These are phyloP conservation scores for Cryphonectria radicalis DNA, from an alignment of 2,329 filamentous ascomycete genomes.

Conservation along the genomic window DNA sequence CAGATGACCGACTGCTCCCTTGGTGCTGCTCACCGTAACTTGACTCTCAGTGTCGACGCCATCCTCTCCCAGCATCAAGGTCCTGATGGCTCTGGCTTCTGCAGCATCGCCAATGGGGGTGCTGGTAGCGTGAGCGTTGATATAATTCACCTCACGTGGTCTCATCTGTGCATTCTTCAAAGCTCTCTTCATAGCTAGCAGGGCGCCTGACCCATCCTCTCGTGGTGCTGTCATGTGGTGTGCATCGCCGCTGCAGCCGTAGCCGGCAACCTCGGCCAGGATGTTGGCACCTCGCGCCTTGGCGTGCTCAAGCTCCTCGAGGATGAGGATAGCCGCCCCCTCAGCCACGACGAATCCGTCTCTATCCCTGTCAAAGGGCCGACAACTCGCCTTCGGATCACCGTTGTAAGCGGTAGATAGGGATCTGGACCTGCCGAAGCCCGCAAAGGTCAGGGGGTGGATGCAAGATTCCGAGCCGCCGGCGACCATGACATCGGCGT, in stretches of 20 bases:
- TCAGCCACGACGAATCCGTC: constrained; percentile 92
- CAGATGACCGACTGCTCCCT: constrained; percentile 89
- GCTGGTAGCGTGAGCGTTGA: constrained; percentile 94
- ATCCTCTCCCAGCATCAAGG: constrained; percentile 74
- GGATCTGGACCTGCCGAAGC: constrained; percentile 86
- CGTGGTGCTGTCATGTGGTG: constrained; percentile 91
- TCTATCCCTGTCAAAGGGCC: constrained; percentile 83
- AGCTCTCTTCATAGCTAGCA: constrained; percentile 82
- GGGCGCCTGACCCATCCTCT: constrained; percentile 80
- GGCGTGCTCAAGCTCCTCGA: constrained; percentile 92
- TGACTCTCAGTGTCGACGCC: constrained; percentile 64
- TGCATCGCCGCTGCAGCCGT: constrained; percentile 89
- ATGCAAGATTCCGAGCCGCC: constrained; percentile 95
- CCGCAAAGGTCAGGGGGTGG: constrained; percentile 89
- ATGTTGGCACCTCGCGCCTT: constrained; percentile 76
- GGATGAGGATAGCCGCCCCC: constrained; percentile 82
- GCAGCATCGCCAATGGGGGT: constrained; percentile 85
- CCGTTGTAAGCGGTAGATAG: constrained; percentile 82
- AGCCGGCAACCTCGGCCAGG: constrained; percentile 87
- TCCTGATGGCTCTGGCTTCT: constrained; percentile 81
- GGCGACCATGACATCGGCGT: constrained; percentile 95
- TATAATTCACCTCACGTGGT: constrained; percentile 79
- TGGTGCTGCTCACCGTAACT: constrained; percentile 89
- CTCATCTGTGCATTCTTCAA: constrained; percentile 71
- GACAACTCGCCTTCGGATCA: constrained; percentile 69